These are phyloP conservation scores for Venturia nashicola DNA, from an alignment of 2,329 filamentous ascomycete genomes.

Conservation along the genomic window DNA sequence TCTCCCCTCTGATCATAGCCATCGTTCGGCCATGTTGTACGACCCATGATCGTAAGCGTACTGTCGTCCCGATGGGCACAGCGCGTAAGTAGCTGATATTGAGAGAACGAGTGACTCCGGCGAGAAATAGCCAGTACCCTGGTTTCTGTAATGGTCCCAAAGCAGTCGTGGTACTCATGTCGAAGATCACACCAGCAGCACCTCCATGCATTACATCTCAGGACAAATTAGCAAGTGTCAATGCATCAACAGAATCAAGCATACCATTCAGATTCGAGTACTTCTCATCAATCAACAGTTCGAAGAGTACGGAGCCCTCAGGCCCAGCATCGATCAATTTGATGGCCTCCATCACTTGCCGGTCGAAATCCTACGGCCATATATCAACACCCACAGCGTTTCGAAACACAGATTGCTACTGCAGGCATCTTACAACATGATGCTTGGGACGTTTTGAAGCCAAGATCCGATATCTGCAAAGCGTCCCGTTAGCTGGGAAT, in stretches of 20 bases:
- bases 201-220: conserved; percentile 28
- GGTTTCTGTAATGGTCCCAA: conserved; percentile 35
- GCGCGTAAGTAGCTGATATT: conserved; percentile 40
- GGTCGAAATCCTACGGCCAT: conserved; percentile 22
- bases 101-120: conserved; percentile 36
- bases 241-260: neutral
- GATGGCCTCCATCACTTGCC: conserved; percentile 24
- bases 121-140: conserved; percentile 40
- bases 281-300: conserved; percentile 21
- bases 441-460: conserved; percentile 19
- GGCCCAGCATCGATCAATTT: conserved; percentile 24
- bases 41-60: conserved; percentile 31
- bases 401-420: neutral
- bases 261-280: conserved; percentile 28
- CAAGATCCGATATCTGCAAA: conserved; percentile 19
- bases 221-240: neutral
- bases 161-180: conserved; percentile 35
- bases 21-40: conserved; percentile 37
- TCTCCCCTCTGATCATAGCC: conserved; percentile 38
- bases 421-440: conserved; percentile 19
- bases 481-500: neutral
- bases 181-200: conserved; percentile 27
- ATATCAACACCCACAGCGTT: neutral
- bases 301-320: conserved; percentile 23
- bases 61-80: conserved; percentile 33